These are phyloP conservation scores for Gastrolobium bilobum DNA, from an alignment of 306 rosid genomes.

Conservation along the genomic window DNA sequence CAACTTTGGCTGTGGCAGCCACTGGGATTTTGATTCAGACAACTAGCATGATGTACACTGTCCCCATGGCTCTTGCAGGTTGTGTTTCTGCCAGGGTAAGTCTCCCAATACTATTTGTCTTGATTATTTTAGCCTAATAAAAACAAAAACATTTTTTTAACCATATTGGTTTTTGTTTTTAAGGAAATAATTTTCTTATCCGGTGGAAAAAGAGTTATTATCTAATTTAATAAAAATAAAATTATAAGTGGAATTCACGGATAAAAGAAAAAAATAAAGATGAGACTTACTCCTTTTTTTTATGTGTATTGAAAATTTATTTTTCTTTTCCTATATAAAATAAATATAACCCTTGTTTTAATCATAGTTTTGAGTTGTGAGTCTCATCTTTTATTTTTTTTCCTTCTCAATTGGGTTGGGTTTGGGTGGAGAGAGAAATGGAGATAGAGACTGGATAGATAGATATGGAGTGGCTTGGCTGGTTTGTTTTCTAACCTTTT, in stretches of 20 bases:
- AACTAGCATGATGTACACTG: conserved; percentile 97
- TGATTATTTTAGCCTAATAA: background rate
- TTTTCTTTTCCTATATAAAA: no score
- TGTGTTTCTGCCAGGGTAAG: conserved; percentile 94
- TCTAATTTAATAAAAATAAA: no score
- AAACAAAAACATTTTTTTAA: background rate
- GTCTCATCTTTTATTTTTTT: background rate
- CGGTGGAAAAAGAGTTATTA: no score
- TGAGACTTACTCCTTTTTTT: no score
- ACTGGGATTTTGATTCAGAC: conserved; percentile 97
- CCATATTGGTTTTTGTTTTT: background rate
- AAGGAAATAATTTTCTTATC: no score
- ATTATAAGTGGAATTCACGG: no score
- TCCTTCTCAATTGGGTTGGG: background rate
- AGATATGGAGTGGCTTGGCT: conserved; percentile 31
- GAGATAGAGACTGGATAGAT: conserved; percentile 25
- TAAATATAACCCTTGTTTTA: background rate
- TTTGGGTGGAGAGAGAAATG: background rate
- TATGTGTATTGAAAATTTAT: no score
- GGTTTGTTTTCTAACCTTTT: conserved; percentile 1
- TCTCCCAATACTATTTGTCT: background rate
- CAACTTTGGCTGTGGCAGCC: conserved; percentile 87
- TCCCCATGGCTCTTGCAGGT: conserved; percentile 97
- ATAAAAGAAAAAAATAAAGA: no score
- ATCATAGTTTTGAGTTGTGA: background rate